These are phyloP conservation scores for Solanum clarkiae DNA, from an alignment of 257 asterid species.

Conservation along the genomic window DNA sequence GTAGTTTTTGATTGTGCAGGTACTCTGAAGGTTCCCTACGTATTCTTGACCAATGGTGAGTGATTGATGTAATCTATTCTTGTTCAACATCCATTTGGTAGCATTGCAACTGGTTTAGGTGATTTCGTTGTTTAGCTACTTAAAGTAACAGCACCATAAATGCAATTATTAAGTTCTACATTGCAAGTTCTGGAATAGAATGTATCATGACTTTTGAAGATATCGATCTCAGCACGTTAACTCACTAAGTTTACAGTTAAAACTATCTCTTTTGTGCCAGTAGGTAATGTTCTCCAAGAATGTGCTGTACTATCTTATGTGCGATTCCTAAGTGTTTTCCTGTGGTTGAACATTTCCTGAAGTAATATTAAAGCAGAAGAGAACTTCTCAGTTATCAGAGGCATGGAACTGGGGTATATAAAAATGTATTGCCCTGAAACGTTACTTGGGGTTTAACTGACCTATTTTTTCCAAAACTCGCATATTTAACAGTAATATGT, in stretches of 20 bases:
- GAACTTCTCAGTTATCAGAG: neutral
- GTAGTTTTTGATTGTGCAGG: conserved; percentile 32
- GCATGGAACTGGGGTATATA: neutral
- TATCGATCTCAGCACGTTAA: neutral
- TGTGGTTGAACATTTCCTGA: neutral
- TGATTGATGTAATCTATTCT: neutral
- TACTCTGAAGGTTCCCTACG: conserved; percentile 61
- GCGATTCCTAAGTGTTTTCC: neutral
- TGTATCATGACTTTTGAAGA: neutral
- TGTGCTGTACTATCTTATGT: neutral
- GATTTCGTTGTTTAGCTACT: neutral
- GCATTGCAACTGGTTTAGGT: neutral
- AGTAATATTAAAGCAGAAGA: neutral
- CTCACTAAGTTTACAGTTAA: neutral
- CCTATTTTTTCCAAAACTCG: neutral
- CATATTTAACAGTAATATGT: neutral
- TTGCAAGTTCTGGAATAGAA: neutral
- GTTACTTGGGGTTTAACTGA: neutral
- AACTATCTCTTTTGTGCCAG: neutral
- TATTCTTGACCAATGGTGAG: conserved; percentile 91
- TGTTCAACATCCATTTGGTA: neutral
- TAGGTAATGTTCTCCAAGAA: neutral
- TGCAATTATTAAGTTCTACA: neutral
- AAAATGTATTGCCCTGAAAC: neutral
- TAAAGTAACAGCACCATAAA: neutral